Evolutionary conservation across 2,329 filamentous ascomycete species (phyloP).

Genomic region (Fonsecaea pugnacius): DNA sequence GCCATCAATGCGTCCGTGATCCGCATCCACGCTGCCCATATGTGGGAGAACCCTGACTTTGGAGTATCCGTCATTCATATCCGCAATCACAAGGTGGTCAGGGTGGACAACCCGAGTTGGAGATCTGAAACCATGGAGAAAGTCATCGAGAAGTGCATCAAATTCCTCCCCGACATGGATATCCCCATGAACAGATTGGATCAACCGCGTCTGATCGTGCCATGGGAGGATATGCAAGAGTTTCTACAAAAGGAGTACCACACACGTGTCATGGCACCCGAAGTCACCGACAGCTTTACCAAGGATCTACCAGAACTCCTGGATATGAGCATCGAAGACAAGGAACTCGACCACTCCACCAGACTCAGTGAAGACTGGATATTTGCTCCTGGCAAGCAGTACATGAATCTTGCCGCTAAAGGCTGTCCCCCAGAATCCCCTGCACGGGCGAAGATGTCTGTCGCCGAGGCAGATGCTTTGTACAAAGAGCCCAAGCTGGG

Average conservation of each 20-base stretch:
- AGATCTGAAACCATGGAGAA: slow-evolving; percentile 48
- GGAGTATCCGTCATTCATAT: slow-evolving; percentile 44
- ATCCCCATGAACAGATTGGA: slow-evolving; percentile 70
- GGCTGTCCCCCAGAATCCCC: slow-evolving; percentile 63
- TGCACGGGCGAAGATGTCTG: slow-evolving; percentile 57
- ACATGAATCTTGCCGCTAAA: slow-evolving; percentile 63
- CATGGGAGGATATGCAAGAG: slow-evolving; percentile 60
- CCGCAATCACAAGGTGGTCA: slow-evolving; percentile 43
- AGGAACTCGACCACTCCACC: slow-evolving; percentile 31
- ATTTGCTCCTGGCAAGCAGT: slow-evolving; percentile 51
- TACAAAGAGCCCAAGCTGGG: slow-evolving; percentile 56
- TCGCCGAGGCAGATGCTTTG: slow-evolving; percentile 38
- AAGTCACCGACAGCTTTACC: slow-evolving; percentile 51
- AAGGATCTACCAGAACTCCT: slow-evolving; percentile 46
- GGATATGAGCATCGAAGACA: slow-evolving; percentile 35
- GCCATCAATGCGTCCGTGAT: slow-evolving; percentile 42
- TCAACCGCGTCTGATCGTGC: slow-evolving; percentile 65
- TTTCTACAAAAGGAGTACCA: slow-evolving; percentile 56
- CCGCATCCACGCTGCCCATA: slow-evolving; percentile 42
- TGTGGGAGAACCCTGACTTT: slow-evolving; percentile 39
- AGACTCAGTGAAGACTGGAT: slow-evolving; percentile 56
- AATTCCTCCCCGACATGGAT: slow-evolving; percentile 65
- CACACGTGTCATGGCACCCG: slow-evolving; percentile 50
- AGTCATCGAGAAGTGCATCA: slow-evolving; percentile 58
- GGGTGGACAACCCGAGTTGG: slow-evolving; percentile 47